phyloP scores from a whole-genome alignment of 441 rosid species.

The Populus hybrid region DNA sequence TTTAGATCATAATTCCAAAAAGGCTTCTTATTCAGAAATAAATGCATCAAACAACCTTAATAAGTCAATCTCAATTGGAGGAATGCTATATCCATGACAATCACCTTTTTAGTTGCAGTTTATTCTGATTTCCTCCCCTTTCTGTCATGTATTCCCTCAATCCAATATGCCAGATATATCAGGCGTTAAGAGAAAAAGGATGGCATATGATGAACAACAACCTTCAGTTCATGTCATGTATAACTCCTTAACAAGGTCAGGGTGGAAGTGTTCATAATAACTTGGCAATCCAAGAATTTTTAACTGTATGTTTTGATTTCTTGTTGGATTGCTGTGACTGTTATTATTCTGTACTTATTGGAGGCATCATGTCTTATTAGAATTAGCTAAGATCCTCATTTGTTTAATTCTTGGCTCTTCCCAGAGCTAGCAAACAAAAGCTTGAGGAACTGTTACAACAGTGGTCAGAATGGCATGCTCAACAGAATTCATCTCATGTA shows the following conservation, averaged over 20 bases:
- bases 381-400: conserved; percentile 13
- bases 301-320: conserved; percentile 13
- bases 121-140: conserved; percentile 4
- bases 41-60: neutral
- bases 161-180: conserved; percentile 44
- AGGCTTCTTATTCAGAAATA: conserved; percentile 8
- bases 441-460: conserved; percentile 73
- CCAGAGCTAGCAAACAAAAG: conserved; percentile 83
- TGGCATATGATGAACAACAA: conserved; percentile 46
- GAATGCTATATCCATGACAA: neutral
- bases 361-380: neutral
- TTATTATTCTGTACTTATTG: conserved; percentile 6
- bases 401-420: conserved; percentile 17
- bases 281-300: conserved; percentile 11
- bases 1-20: neutral
- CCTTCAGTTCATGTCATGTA: conserved; percentile 70
- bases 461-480: conserved; percentile 96
- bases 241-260: conserved; percentile 79
- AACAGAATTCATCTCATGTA: conserved; percentile 50
- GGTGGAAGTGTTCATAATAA: conserved; percentile 19
- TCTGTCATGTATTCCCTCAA: conserved; percentile 50
- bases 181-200: conserved; percentile 63
- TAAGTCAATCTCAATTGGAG: neutral
- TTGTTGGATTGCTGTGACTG: neutral
- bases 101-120: conserved; percentile 1